Evolutionary conservation across 306 rosid species (phyloP), one percentile per base, ranked within the genome.

Genomic region (Trifolium dubium): DNA sequence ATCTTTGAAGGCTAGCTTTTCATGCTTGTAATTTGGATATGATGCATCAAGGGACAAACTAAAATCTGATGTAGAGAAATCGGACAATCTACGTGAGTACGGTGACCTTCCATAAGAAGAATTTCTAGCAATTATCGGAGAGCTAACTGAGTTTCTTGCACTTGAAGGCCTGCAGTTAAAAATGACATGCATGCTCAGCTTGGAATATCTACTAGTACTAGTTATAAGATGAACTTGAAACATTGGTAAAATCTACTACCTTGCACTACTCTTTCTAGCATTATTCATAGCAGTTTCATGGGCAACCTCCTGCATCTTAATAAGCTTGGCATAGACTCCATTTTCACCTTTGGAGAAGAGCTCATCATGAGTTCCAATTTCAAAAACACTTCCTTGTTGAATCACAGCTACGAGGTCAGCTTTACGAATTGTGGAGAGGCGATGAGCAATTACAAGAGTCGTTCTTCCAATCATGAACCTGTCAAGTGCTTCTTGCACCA

Each of bases 111-210:
- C 98, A 64, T 94, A 94, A 60, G 98, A 94, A 75, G 98, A 94
- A 80, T 94, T 94, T 55, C 98, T 83, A 40, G 98, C 86, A 76
- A 94, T 91, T 82, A 94, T 94, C 3, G 98, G 98, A 10, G 98
- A 94, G 92, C 98, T 92, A 41, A 94, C 96, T 3, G 99, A 94
- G 95, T 94, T 94, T 74, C 98, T 91, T 19, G 98, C 98, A 86
- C 97, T 94, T 47, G 98, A 94, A 77, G 98, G 97, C 89, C 98
- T 93, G 86, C 43, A 86, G 77, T 64, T 68, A 53, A 54, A 85
- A 55, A 72, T 46, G 34, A 9, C 67, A 81, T 72, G 51, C 11
- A 63, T 54, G 61, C 5, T 81, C 50, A 29, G 23, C 54, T 37
- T 32, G 30, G 10, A 49, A 61, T 60, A 37, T 54, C 18, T 18